A percentile compares a stretch with the other conserved stretches of the same genome.
phyloP scores from a whole-genome alignment of 768 basidiomycete species.

The Suillus fuscotomentosus region DNA sequence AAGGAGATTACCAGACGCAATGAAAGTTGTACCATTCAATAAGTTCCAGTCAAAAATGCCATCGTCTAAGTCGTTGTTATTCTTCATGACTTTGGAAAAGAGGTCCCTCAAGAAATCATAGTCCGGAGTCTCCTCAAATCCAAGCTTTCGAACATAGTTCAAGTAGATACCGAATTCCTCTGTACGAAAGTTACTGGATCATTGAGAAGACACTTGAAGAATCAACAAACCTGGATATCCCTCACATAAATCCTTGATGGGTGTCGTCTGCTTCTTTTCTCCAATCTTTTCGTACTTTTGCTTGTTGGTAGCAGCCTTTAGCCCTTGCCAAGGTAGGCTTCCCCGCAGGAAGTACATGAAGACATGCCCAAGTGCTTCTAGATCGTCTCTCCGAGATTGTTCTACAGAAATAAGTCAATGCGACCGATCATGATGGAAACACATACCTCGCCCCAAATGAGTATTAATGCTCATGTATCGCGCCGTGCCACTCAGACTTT shows the following conservation, averaged over 20 bases:
- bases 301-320: slow-evolving; percentile 99
- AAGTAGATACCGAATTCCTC: slow-evolving; percentile 99
- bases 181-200: slow-evolving; percentile 31
- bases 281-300: slow-evolving; percentile 99
- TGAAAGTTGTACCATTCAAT: slow-evolving; percentile 61
- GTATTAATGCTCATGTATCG: slow-evolving; percentile 99
- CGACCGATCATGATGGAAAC: slow-evolving; percentile 3
- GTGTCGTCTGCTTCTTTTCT: slow-evolving; percentile 99
- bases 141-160: slow-evolving; percentile 98
- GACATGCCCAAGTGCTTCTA: slow-evolving; percentile 98
- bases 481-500: slow-evolving; percentile 95
- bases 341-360: slow-evolving; percentile 99
- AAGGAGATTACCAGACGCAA: background rate
- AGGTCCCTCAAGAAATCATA: slow-evolving; percentile 97
- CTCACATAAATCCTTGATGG: slow-evolving; percentile 95
- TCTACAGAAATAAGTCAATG: slow-evolving; percentile 40
- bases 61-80: slow-evolving; percentile 87
- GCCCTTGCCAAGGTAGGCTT: slow-evolving; percentile 97
- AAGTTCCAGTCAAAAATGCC: slow-evolving; percentile 96
- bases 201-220: background rate
- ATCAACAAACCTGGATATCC: slow-evolving; percentile 79
- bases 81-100: slow-evolving; percentile 92
- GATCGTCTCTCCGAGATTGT: slow-evolving; percentile 92
- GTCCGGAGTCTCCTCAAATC: slow-evolving; percentile 98
- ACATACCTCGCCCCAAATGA: slow-evolving; percentile 89